Conservation (phyloP, 1,284 basidiomycete genomes). For the Wallemia ichthyophaga region DNA sequence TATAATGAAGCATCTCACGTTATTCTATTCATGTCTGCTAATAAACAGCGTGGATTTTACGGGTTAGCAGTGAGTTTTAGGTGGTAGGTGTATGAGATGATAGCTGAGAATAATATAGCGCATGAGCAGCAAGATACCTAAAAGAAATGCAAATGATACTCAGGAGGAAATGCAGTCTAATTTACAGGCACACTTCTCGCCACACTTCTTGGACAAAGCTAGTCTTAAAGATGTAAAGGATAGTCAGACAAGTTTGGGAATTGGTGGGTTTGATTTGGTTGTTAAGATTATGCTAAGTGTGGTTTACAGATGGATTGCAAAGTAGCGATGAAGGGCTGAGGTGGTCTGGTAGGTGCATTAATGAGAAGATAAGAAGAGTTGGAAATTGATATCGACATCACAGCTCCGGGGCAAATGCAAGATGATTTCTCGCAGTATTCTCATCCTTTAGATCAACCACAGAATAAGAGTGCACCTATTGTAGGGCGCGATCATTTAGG, state of each 20-base stretch:
- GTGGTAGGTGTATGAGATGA: neutral
- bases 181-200: neutral
- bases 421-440: neutral
- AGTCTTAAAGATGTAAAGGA: too few species aligned
- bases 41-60: constrained; percentile 1
- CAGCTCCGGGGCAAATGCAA: too few species aligned
- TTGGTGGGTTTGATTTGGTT: too few species aligned
- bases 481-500: too few species aligned
- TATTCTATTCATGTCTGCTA: neutral
- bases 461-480: too few species aligned
- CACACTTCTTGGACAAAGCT: too few species aligned
- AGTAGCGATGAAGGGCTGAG: neutral
- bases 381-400: too few species aligned
- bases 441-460: too few species aligned
- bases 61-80: neutral
- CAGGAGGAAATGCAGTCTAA: neutral
- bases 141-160: neutral
- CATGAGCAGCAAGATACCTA: neutral
- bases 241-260: too few species aligned
- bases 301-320: neutral
- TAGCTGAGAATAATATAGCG: neutral
- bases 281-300: too few species aligned
- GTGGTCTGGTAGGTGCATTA: neutral
- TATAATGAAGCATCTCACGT: neutral
- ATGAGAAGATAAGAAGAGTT: neutral